phyloP scores from a whole-genome alignment of 306 rosid species.

The Quercus suber region DNA sequence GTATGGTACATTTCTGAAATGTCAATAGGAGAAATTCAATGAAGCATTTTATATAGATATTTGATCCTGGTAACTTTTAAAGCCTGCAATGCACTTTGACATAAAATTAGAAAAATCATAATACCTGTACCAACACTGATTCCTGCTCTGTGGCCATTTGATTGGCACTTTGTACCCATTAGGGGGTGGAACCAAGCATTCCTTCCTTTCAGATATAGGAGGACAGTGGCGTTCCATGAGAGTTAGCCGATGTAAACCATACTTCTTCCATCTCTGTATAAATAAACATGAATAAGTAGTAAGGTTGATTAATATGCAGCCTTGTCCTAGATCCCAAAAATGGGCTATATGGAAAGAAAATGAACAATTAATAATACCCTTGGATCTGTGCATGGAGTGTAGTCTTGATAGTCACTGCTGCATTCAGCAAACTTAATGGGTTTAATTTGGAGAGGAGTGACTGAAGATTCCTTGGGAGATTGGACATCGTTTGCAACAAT shows the following conservation, averaged over 20 bases:
- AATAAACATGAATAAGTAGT: slow-evolving; percentile 25
- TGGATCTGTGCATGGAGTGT: slow-evolving; percentile 99
- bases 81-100: not conserved
- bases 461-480: slow-evolving; percentile 40
- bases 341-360: slow-evolving; percentile 5
- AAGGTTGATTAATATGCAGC: slow-evolving; percentile 1
- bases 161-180: slow-evolving; percentile 88
- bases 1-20: slow-evolving; percentile 94
- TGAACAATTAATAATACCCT: slow-evolving; percentile 47
- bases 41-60: slow-evolving; percentile 1
- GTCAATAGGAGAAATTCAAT: slow-evolving; percentile 9
- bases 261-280: slow-evolving; percentile 88
- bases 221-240: slow-evolving; percentile 99
- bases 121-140: slow-evolving; percentile 98
- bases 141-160: slow-evolving; percentile 95
- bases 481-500: slow-evolving; percentile 32
- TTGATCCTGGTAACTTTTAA: slow-evolving; percentile 6
- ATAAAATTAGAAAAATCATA: too few species aligned
- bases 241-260: slow-evolving; percentile 70
- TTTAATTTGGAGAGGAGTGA: slow-evolving; percentile 50
- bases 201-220: slow-evolving; percentile 75
- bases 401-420: slow-evolving; percentile 69
- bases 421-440: slow-evolving; percentile 61
- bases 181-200: slow-evolving; percentile 93
- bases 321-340: not conserved